These are phyloP conservation scores for Malus hybrid DNA, from an alignment of 331 rosid genomes.

Conservation along the genomic window DNA sequence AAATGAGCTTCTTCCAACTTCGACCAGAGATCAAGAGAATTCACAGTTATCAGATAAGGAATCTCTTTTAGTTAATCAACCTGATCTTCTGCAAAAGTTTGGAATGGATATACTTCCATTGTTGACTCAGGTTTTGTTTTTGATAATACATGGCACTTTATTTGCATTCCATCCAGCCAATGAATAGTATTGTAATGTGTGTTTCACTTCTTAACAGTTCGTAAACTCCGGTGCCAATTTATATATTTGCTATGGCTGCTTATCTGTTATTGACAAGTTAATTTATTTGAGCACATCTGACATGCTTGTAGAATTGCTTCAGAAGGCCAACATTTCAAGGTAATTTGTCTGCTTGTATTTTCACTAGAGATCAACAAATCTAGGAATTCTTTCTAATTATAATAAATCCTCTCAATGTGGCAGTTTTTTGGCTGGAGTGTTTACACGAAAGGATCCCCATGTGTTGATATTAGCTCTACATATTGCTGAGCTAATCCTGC, in stretches of 20 bases:
- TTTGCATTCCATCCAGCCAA: not conserved
- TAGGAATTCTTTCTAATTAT: slow-evolving; percentile 16
- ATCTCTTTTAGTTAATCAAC: slow-evolving; percentile 44
- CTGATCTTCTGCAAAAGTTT: slow-evolving; percentile 63
- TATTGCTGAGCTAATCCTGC: slow-evolving; percentile 74
- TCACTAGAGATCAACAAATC: slow-evolving; percentile 4
- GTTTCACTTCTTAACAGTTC: slow-evolving; percentile 42
- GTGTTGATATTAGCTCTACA: slow-evolving; percentile 66
- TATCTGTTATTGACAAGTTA: slow-evolving; percentile 67
- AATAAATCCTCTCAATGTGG: slow-evolving; percentile 15
- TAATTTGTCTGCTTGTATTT: slow-evolving; percentile 28
- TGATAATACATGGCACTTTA: slow-evolving; percentile 1
- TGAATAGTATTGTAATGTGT: slow-evolving; percentile 13
- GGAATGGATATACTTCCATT: slow-evolving; percentile 71
- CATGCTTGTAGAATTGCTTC: slow-evolving; percentile 66
- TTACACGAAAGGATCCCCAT: slow-evolving; percentile 89
- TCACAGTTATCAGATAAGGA: slow-evolving; percentile 50
- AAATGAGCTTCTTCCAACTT: slow-evolving; percentile 75
- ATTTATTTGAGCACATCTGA: slow-evolving; percentile 64
- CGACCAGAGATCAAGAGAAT: slow-evolving; percentile 46
- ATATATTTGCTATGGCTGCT: slow-evolving; percentile 81
- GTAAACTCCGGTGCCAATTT: slow-evolving; percentile 90
- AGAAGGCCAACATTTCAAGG: slow-evolving; percentile 79
- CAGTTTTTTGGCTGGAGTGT: slow-evolving; percentile 96
- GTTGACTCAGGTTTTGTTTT: slow-evolving; percentile 73